A percentile compares a stretch with the other conserved stretches of the same genome.
phyloP scores from a whole-genome alignment of 306 rosid genomes.

The Bauhinia variegata region DNA sequence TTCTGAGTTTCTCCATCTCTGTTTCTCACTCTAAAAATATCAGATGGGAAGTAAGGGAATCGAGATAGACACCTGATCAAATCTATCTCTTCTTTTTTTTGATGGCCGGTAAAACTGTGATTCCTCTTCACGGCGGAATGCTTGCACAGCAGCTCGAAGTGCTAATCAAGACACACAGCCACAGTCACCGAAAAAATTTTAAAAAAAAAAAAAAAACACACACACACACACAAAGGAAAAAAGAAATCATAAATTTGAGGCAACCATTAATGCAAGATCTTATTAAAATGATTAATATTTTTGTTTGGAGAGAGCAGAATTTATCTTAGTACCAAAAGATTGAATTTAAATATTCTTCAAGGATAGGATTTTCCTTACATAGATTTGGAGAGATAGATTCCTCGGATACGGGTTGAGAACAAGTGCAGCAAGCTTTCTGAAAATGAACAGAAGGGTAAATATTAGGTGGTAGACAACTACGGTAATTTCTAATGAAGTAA shows the following conservation, averaged over 20 bases:
- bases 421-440: slow-evolving; percentile 89
- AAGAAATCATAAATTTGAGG: slow-evolving; percentile 25
- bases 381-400: slow-evolving; percentile 87
- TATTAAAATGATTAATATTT: not conserved
- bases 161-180: slow-evolving; percentile 65
- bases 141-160: slow-evolving; percentile 90
- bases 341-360: slow-evolving; percentile 14
- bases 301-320: slow-evolving; percentile 7
- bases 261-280: not conserved
- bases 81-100: slow-evolving; percentile 79
- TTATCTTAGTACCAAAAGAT: slow-evolving; percentile 15
- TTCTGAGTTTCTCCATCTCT: slow-evolving; percentile 9
- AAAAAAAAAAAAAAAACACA: too few species aligned
- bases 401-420: slow-evolving; percentile 80
- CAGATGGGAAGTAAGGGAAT: slow-evolving; percentile 29
- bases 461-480: slow-evolving; percentile 30
- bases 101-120: slow-evolving; percentile 71
- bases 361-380: slow-evolving; percentile 57
- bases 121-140: slow-evolving; percentile 89
- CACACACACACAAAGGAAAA: slow-evolving; percentile 14
- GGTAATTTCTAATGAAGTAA: slow-evolving; percentile 24
- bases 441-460: slow-evolving; percentile 26
- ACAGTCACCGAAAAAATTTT: slow-evolving; percentile 24
- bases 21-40: slow-evolving; percentile 21
- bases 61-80: slow-evolving; percentile 77